Evolutionary conservation across 202 grass and related monocot species (phyloP).

Genomic region (Musa balbisiana): DNA sequence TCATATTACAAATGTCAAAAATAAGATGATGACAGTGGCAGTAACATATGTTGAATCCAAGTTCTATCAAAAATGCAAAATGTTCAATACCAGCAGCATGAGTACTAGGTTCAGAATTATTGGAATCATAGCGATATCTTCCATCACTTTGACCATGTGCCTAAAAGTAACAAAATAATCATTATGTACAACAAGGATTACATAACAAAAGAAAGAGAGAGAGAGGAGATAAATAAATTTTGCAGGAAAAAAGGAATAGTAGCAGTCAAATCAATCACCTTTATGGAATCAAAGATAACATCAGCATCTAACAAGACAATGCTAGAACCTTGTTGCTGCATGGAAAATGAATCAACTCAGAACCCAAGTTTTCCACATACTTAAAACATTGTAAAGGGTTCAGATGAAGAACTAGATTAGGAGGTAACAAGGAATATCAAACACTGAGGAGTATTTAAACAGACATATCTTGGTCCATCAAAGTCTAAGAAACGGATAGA

Average conservation of each 20-base stretch:
- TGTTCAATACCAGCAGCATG: conserved; percentile 67
- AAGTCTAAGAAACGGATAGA: too few species aligned
- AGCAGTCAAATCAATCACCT: conserved; percentile 33
- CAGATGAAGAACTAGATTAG: not conserved
- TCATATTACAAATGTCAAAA: not conserved
- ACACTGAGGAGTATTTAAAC: not conserved
- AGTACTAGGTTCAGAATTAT: conserved; percentile 85
- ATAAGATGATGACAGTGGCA: too few species aligned
- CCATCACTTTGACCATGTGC: conserved; percentile 88
- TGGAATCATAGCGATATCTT: conserved; percentile 80
- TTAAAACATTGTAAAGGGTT: not conserved
- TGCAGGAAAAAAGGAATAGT: not conserved
- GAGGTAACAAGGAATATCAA: not conserved
- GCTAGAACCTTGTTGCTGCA: conserved; percentile 58
- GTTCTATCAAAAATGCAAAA: conserved; percentile 3
- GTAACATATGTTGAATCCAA: not conserved
- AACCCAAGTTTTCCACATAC: not conserved
- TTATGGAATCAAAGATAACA: conserved; percentile 82
- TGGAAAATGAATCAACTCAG: not conserved
- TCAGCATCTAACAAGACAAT: conserved; percentile 53
- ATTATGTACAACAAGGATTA: not conserved
- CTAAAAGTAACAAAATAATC: conserved; percentile 33
- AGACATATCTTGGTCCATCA: too few species aligned
- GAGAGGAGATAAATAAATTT: not conserved
- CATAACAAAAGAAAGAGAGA: conserved; percentile 13